A percentile compares a stretch with the other conserved stretches of the same genome.
Evolutionary conservation across 2,329 filamentous ascomycete genomes (phyloP).

Genomic region (Curvularia verruculosa): DNA sequence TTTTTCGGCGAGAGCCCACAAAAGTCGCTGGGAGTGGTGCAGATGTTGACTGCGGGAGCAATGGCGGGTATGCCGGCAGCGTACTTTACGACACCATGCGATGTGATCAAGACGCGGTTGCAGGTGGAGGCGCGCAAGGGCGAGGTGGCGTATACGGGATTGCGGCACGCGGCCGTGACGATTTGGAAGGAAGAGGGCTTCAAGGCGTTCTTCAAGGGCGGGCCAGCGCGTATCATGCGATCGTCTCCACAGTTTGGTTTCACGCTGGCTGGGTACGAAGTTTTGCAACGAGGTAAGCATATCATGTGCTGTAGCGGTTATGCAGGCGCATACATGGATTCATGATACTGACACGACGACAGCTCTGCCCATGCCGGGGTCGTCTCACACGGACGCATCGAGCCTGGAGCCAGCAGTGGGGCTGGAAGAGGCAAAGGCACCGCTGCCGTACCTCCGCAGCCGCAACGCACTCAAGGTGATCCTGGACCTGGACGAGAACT

Average conservation of each 20-base stretch:
- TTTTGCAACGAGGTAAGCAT: constrained; percentile 69
- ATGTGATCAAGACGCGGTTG: constrained; percentile 98
- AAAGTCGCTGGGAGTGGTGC: constrained; percentile 87
- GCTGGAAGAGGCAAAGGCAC: constrained; percentile 67
- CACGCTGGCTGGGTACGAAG: constrained; percentile 92
- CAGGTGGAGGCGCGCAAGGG: constrained; percentile 98
- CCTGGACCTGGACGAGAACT: constrained; percentile 90
- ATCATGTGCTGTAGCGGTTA: neutral
- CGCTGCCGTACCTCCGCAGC: constrained; percentile 72
- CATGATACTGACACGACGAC: constrained; percentile 1
- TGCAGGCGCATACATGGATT: neutral
- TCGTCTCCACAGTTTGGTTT: constrained; percentile 98
- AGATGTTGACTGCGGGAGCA: constrained; percentile 91
- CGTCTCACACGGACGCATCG: constrained; percentile 55
- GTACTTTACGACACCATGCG: constrained; percentile 95
- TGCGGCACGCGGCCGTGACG: constrained; percentile 83
- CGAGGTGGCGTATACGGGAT: constrained; percentile 82
- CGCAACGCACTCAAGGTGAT: constrained; percentile 95
- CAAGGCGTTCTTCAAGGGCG: constrained; percentile 97
- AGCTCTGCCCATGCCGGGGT: constrained; percentile 77
- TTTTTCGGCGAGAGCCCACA: constrained; percentile 87
- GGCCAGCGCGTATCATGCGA: constrained; percentile 90
- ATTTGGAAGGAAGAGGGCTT: constrained; percentile 92
- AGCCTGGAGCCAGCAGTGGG: constrained; percentile 66
- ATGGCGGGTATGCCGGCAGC: constrained; percentile 67